phyloP scores from a whole-genome alignment of 768 basidiomycete genomes.

The Epithele typhae region DNA sequence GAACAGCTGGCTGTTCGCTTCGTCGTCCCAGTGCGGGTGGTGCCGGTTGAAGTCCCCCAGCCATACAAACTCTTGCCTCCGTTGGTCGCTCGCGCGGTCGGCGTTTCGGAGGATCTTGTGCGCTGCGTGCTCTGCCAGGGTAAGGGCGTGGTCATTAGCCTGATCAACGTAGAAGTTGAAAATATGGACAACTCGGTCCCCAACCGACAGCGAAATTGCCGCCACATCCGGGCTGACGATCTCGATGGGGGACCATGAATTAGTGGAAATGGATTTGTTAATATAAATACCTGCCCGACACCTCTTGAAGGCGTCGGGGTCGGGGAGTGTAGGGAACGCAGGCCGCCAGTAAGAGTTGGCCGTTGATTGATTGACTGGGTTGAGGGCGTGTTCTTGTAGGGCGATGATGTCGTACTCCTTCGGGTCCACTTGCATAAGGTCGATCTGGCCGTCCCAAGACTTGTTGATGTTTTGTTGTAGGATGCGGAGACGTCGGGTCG shows the following conservation, averaged over 20 bases:
- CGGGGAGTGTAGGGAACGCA: too few relatives aligned
- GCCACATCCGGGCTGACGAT: constrained; percentile 23
- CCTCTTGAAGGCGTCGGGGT: too few relatives aligned
- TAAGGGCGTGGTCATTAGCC: constrained; percentile 17
- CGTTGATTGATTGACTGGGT: constrained; percentile 15
- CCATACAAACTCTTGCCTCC: constrained; percentile 23
- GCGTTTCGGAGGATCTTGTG: not conserved
- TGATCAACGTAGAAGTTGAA: constrained; percentile 39
- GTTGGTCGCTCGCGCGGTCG: not conserved
- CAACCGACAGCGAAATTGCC: constrained; percentile 18
- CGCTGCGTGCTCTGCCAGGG: constrained; percentile 1
- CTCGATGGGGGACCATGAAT: constrained; percentile 8
- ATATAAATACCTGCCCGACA: constrained; percentile 16
- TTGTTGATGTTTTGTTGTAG: constrained; percentile 29
- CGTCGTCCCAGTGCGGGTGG: constrained; percentile 36
- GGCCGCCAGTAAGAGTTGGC: constrained; percentile 12
- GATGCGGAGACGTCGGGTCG: constrained; percentile 18
- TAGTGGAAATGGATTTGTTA: constrained; percentile 7
- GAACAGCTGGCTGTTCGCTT: constrained; percentile 31
- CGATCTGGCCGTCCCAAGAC: constrained; percentile 17
- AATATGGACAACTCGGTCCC: constrained; percentile 22
- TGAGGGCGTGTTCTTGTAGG: constrained; percentile 38
- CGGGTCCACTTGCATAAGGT: constrained; percentile 9
- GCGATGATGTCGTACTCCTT: constrained; percentile 28
- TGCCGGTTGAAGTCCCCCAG: constrained; percentile 38